Evolutionary conservation across 2,329 filamentous ascomycete species (phyloP).

Genomic region (Penicillium sp.): DNA sequence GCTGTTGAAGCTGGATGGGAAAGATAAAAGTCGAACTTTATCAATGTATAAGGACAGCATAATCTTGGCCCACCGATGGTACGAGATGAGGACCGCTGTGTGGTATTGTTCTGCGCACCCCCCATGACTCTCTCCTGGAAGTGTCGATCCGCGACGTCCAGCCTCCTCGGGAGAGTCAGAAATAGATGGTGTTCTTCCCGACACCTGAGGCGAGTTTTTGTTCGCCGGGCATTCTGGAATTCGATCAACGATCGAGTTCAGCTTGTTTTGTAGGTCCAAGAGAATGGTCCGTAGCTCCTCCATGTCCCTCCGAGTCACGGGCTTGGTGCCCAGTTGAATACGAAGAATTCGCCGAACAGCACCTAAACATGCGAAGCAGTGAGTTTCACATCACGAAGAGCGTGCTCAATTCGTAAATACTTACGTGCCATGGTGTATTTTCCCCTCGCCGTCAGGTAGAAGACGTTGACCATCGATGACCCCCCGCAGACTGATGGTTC

Average conservation of each 20-base stretch:
- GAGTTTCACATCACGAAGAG: too few species aligned
- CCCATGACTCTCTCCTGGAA: slow-evolving; percentile 32
- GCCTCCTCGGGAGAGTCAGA: slow-evolving; percentile 25
- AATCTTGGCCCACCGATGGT: slow-evolving; percentile 45
- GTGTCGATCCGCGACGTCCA: slow-evolving; percentile 23
- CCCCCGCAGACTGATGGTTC: slow-evolving; percentile 38
- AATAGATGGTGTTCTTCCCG: slow-evolving; percentile 21
- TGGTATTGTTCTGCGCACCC: slow-evolving; percentile 41
- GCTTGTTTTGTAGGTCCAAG: slow-evolving; percentile 36
- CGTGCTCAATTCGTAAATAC: slow-evolving; percentile 9
- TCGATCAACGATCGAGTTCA: slow-evolving; percentile 39
- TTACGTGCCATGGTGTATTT: slow-evolving; percentile 43
- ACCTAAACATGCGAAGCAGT: slow-evolving; percentile 18
- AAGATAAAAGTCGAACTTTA: slow-evolving; percentile 26
- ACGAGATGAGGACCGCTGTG: slow-evolving; percentile 37
- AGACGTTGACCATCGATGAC: slow-evolving; percentile 38
- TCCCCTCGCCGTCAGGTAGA: slow-evolving; percentile 39
- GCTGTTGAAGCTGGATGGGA: background rate
- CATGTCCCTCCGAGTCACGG: slow-evolving; percentile 40
- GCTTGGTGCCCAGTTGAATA: slow-evolving; percentile 42
- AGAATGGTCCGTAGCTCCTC: slow-evolving; percentile 40
- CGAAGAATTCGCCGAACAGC: slow-evolving; percentile 40
- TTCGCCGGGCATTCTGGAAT: slow-evolving; percentile 33
- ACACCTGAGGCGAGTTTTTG: slow-evolving; percentile 16
- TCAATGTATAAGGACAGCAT: slow-evolving; percentile 41